phyloP scores from a whole-genome alignment of 192 early-diverging fungal genomes.

The Paraglomus brasilianum region DNA sequence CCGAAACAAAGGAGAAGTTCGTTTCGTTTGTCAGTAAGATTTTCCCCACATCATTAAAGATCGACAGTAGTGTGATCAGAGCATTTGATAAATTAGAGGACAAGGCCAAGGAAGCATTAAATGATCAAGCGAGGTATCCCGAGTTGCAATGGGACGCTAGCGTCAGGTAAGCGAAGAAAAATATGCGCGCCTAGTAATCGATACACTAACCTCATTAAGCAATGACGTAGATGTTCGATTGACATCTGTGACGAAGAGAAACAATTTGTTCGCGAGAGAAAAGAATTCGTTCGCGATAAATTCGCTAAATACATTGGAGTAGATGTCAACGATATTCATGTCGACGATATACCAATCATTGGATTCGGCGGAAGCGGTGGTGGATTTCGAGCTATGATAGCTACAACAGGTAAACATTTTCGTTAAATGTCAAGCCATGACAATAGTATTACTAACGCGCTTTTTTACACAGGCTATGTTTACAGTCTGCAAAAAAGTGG shows the following conservation, averaged over 20 bases:
- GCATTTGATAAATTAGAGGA: conserved; percentile 3
- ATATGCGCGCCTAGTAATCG: not conserved
- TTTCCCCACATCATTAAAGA: not conserved
- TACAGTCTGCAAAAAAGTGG: conserved; percentile 64
- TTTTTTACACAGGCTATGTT: conserved; percentile 53
- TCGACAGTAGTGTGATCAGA: not conserved
- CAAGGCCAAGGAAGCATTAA: not conserved
- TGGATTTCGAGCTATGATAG: conserved; percentile 80
- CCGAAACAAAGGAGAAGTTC: too few species aligned
- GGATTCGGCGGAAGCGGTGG: conserved; percentile 71
- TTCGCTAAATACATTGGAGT: conserved; percentile 80
- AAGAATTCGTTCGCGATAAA: conserved; percentile 28
- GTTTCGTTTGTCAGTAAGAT: too few species aligned
- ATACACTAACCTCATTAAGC: not conserved
- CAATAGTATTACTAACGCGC: too few species aligned
- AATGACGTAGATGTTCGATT: not conserved
- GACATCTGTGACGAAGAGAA: conserved; percentile 12
- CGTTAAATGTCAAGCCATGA: too few species aligned
- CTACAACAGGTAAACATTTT: conserved; percentile 18
- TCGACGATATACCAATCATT: conserved; percentile 67
- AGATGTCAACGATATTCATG: conserved; percentile 53
- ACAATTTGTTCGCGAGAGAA: conserved; percentile 7
- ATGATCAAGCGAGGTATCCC: not conserved
- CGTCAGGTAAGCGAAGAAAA: not conserved
- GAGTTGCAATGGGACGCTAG: conserved; percentile 15